Percentiles rank a stretch among this genome's conserved stretches.
These are phyloP conservation scores for Peronospora belbahrii DNA, from an alignment of 352 stramenopile species.

Conservation along the genomic window DNA sequence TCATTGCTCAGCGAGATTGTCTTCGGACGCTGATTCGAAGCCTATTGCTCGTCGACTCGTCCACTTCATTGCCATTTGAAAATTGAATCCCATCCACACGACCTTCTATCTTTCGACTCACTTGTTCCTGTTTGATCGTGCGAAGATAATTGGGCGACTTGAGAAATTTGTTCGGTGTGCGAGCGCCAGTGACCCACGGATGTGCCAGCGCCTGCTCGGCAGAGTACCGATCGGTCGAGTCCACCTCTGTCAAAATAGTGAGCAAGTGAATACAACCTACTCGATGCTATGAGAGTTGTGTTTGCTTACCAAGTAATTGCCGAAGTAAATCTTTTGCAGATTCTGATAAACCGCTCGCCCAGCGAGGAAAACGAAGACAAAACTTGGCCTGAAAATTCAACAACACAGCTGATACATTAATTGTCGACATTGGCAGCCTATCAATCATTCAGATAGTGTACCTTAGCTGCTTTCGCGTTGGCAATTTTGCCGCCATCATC, in stretches of 20 bases:
- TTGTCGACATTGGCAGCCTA: neutral
- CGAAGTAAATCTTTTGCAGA: constrained; percentile 82
- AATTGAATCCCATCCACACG: constrained; percentile 18
- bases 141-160: constrained; percentile 83
- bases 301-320: constrained; percentile 52
- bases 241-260: constrained; percentile 46
- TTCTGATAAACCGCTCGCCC: constrained; percentile 83
- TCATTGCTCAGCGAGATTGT: constrained; percentile 49
- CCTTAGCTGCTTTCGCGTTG: constrained; percentile 64
- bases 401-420: constrained; percentile 1
- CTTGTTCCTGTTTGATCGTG: constrained; percentile 69
- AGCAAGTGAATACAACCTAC: neutral
- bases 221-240: constrained; percentile 69
- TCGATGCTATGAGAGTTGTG: neutral
- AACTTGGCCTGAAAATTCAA: constrained; percentile 88
- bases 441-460: constrained; percentile 15
- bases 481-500: constrained; percentile 89
- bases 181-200: constrained; percentile 80
- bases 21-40: constrained; percentile 40
- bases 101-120: constrained; percentile 31
- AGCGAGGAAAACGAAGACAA: constrained; percentile 90
- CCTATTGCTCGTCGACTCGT: constrained; percentile 15
- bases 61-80: constrained; percentile 7
- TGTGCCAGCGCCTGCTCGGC: constrained; percentile 77
- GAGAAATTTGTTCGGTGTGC: constrained; percentile 82